These are phyloP conservation scores for Balansia obtecta DNA, from an alignment of 2,329 filamentous ascomycete genomes.

Conservation along the genomic window DNA sequence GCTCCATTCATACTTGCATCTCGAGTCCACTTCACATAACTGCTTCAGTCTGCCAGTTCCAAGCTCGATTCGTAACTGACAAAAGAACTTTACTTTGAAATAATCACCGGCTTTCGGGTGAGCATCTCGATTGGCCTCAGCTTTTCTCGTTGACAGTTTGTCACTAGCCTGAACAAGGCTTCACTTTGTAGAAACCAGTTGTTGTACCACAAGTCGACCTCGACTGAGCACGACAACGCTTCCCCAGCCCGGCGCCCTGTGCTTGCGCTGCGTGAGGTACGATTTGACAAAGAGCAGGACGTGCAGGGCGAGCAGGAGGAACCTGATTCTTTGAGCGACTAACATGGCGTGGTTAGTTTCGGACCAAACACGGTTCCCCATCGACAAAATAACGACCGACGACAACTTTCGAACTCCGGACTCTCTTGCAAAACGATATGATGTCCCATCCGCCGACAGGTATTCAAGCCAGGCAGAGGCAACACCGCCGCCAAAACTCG, in stretches of 20 bases:
- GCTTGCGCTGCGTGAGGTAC: slow-evolving; percentile 77
- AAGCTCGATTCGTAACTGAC: slow-evolving; percentile 2
- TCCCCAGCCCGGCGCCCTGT: slow-evolving; percentile 60
- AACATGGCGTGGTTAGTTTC: slow-evolving; percentile 23
- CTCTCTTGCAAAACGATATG: slow-evolving; percentile 60
- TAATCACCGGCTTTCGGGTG: slow-evolving; percentile 8
- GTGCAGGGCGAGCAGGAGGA: neutral
- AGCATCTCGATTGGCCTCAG: slow-evolving; percentile 10
- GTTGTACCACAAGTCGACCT: slow-evolving; percentile 24
- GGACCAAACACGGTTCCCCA: slow-evolving; percentile 35
- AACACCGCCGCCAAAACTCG: slow-evolving; percentile 77
- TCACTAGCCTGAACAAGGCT: slow-evolving; percentile 22
- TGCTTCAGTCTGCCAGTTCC: slow-evolving; percentile 7
- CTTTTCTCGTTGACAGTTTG: slow-evolving; percentile 10
- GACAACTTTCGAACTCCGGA: slow-evolving; percentile 43
- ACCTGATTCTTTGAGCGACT: neutral
- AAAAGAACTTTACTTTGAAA: slow-evolving; percentile 1
- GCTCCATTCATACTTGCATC: slow-evolving; percentile 14
- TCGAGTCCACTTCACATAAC: slow-evolving; percentile 11
- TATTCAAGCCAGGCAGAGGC: slow-evolving; percentile 47
- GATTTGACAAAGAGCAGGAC: slow-evolving; percentile 7
- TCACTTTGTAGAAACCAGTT: slow-evolving; percentile 8
- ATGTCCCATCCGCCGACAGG: slow-evolving; percentile 63
- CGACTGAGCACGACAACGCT: slow-evolving; percentile 36
- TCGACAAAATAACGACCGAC: slow-evolving; percentile 38